Evolutionary conservation across 1,284 basidiomycete genomes (phyloP).

Genomic region (Ceratobasidium sp.): DNA sequence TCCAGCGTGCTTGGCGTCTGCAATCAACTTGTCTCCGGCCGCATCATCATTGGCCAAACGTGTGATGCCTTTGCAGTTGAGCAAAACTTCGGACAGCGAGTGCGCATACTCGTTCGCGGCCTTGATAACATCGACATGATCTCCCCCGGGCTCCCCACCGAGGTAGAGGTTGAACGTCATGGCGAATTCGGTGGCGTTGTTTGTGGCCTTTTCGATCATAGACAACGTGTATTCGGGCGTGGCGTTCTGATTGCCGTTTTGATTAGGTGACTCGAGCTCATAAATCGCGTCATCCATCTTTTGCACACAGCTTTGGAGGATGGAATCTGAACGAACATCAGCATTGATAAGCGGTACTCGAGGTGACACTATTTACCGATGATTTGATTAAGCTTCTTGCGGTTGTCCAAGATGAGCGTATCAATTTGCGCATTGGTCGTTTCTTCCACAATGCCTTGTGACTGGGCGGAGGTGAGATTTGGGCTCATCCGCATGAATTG

Average conservation of each 20-base stretch:
- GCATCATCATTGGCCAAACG: slow-evolving; percentile 91
- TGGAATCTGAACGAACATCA: slow-evolving; percentile 73
- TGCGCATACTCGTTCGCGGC: slow-evolving; percentile 96
- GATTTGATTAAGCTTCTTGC: slow-evolving; percentile 97
- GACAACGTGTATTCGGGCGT: slow-evolving; percentile 98
- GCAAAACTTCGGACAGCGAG: slow-evolving; percentile 87
- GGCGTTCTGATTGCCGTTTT: slow-evolving; percentile 92
- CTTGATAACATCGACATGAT: slow-evolving; percentile 98
- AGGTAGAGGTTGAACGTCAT: slow-evolving; percentile 93
- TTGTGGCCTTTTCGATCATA: slow-evolving; percentile 96
- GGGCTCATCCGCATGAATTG: neutral
- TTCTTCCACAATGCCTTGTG: slow-evolving; percentile 82
- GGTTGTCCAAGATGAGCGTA: slow-evolving; percentile 94
- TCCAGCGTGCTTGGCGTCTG: slow-evolving; percentile 84
- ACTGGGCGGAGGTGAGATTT: slow-evolving; percentile 53
- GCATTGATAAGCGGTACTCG: slow-evolving; percentile 15
- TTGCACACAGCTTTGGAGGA: slow-evolving; percentile 94
- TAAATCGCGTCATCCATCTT: slow-evolving; percentile 98
- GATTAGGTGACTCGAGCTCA: slow-evolving; percentile 94
- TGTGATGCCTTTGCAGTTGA: slow-evolving; percentile 95
- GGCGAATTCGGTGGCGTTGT: slow-evolving; percentile 95
- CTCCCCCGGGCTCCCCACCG: slow-evolving; percentile 85
- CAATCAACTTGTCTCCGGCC: slow-evolving; percentile 86
- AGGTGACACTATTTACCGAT: slow-evolving; percentile 66
- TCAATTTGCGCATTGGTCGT: slow-evolving; percentile 96